These are phyloP conservation scores for Plasmodium vinckei DNA, from an alignment of 169 alveolate species.

Conservation along the genomic window DNA sequence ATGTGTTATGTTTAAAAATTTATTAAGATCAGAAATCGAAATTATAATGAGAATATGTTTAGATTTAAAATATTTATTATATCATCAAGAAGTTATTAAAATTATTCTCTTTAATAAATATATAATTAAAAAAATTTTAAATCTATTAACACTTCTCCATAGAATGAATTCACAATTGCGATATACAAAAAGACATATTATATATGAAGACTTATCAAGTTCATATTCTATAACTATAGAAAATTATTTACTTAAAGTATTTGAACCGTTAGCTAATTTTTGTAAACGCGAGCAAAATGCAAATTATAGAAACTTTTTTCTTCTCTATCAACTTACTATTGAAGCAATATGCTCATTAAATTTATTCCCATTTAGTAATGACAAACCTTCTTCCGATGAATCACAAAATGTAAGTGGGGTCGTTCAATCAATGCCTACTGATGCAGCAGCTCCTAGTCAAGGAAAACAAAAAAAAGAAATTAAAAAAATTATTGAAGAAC, in stretches of 20 bases:
- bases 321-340: constrained; percentile 56
- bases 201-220: constrained; percentile 60
- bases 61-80: constrained; percentile 49
- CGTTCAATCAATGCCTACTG: background rate
- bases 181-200: constrained; percentile 40
- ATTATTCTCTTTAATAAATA: constrained; percentile 50
- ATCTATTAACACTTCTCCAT: constrained; percentile 16
- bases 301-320: constrained; percentile 47
- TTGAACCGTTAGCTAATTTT: constrained; percentile 57
- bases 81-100: constrained; percentile 61
- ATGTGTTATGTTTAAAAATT: constrained; percentile 56
- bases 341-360: constrained; percentile 21
- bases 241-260: constrained; percentile 44
- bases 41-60: constrained; percentile 59
- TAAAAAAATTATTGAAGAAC: background rate
- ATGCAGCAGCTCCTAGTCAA: background rate
- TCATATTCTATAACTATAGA: constrained; percentile 56
- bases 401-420: background rate
- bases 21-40: constrained; percentile 40
- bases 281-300: constrained; percentile 66
- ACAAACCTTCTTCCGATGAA: background rate
- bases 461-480: background rate
- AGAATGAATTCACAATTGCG: constrained; percentile 58
- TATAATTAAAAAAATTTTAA: constrained; percentile 26
- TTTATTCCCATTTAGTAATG: constrained; percentile 14